A percentile compares a stretch with the other conserved stretches of the same genome.
Conservation (phyloP, 148 eudicot genomes). For the Amaranthus palmeri region DNA sequence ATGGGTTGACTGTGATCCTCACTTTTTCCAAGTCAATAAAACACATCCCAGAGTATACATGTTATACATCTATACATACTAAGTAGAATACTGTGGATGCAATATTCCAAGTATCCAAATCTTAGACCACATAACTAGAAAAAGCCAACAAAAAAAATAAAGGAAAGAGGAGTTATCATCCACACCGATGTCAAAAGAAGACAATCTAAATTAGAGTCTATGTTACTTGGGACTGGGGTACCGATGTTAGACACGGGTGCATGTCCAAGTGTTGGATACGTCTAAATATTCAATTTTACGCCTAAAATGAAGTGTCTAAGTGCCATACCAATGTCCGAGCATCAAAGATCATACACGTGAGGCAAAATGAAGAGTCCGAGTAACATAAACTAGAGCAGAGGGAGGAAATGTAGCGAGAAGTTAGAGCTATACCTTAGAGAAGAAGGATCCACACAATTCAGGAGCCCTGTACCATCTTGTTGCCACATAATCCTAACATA, state of each 20-base stretch:
- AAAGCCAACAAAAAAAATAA: background rate
- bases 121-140: background rate
- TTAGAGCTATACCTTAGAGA: slow-evolving; percentile 66
- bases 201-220: background rate
- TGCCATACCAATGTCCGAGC: too few relatives aligned
- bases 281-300: too few relatives aligned
- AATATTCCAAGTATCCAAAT: background rate
- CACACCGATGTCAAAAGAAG: background rate
- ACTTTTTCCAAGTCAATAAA: background rate
- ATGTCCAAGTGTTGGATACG: too few relatives aligned
- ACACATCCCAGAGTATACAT: slow-evolving; percentile 1
- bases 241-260: too few relatives aligned
- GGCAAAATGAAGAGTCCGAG: background rate
- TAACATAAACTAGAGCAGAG: too few relatives aligned
- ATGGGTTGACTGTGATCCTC: background rate
- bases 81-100: background rate
- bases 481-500: slow-evolving; percentile 85
- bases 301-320: too few relatives aligned
- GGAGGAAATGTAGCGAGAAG: background rate
- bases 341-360: too few relatives aligned
- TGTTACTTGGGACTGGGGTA: too few relatives aligned
- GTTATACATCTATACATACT: background rate
- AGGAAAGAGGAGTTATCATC: too few relatives aligned
- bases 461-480: slow-evolving; percentile 99
- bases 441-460: slow-evolving; percentile 94